Base-by-base conservation (phyloP, 2,329 filamentous ascomycete genomes). In the Ophiocordyceps camponoti-leonardi region DNA sequence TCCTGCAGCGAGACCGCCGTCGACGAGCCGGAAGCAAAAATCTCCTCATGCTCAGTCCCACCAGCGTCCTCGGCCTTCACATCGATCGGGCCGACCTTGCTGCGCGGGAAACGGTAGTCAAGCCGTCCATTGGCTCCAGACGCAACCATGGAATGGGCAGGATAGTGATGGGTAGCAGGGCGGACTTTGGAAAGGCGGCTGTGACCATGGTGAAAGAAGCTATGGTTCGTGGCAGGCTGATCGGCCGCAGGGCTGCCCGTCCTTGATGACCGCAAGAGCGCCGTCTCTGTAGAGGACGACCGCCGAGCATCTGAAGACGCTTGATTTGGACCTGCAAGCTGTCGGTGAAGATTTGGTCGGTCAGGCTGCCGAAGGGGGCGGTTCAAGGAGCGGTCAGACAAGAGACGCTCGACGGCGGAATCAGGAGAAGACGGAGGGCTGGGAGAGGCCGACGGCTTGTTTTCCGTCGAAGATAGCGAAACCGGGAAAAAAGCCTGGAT, bases 161-260 rank as follows among this genome's bases (percentile, higher is more conserved):
- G 45, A 30, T 52, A 42, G 16, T 51, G 39, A 6, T 51, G 48
- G 35, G 51, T 54, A 3, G 51, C 51, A 14, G 59, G 57, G 4
- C 52, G 53, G 28, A 55, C 49, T 31, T 61, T 60, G 16, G 52
- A 51, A 11, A 48, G 46, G 26, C 47, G 51, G 39, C 46, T 52
- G 23, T 57, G 53, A 6, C 51, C 55, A n/a, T 45, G 44, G 19
- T 49, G 47, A 16, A 18, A 37, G 35, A 16, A 37, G 35, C 35
- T 18, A 11, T 18, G 35, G 8, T 37, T n/a, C 16, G 18, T 2
- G 5, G 13, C 12, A 35, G 31, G 31, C 31, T 40, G n/a, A 2
- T 41, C 39, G 8, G 39, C 39, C 39, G n/a, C 39, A 19, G 39
- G 20, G 39, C 19, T 14, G 4, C 39, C 11, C 19, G 39, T 37